These are phyloP conservation scores for Saussurea involucrata DNA, from an alignment of 129 eudicot species.

Conservation along the genomic window DNA sequence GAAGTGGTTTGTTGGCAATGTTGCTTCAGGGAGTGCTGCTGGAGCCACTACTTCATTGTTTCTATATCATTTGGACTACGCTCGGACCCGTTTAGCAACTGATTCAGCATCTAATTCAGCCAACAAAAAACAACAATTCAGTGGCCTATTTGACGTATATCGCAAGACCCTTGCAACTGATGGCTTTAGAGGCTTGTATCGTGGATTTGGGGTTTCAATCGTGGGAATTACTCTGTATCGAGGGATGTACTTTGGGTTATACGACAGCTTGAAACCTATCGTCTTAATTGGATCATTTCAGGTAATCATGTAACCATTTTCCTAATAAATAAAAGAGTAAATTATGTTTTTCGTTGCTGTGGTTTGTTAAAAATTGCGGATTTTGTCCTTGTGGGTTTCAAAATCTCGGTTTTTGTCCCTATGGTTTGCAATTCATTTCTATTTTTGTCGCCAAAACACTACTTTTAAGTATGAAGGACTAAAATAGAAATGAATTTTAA, in stretches of 20 bases:
- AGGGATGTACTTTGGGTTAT: slow-evolving; percentile 95
- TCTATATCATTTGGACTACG: slow-evolving; percentile 91
- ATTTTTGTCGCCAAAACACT: no score
- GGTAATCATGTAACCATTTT: slow-evolving; percentile 26
- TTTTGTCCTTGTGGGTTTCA: no score
- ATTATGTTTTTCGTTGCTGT: no score
- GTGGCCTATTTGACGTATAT: slow-evolving; percentile 79
- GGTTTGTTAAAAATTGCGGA: no score
- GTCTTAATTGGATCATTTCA: slow-evolving; percentile 77
- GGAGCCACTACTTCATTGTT: slow-evolving; percentile 96
- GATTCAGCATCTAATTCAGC: slow-evolving; percentile 52
- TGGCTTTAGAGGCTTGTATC: slow-evolving; percentile 80
- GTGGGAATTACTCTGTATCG: slow-evolving; percentile 95
- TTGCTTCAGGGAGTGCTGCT: slow-evolving; percentile 99
- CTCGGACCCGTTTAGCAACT: slow-evolving; percentile 80
- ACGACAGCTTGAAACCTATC: slow-evolving; percentile 85
- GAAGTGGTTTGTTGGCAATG: slow-evolving; percentile 95
- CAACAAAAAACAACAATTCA: slow-evolving; percentile 52
- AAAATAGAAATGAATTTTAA: no score
- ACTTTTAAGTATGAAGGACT: no score
- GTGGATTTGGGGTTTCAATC: slow-evolving; percentile 89
- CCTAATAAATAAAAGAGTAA: no score
- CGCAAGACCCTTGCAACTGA: slow-evolving; percentile 70
- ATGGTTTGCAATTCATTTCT: no score
- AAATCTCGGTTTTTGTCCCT: no score